Evolutionary conservation across 1,284 basidiomycete genomes (phyloP), one percentile per base, ranked within the genome.

Genomic region (Sanghuangporus baumii): DNA sequence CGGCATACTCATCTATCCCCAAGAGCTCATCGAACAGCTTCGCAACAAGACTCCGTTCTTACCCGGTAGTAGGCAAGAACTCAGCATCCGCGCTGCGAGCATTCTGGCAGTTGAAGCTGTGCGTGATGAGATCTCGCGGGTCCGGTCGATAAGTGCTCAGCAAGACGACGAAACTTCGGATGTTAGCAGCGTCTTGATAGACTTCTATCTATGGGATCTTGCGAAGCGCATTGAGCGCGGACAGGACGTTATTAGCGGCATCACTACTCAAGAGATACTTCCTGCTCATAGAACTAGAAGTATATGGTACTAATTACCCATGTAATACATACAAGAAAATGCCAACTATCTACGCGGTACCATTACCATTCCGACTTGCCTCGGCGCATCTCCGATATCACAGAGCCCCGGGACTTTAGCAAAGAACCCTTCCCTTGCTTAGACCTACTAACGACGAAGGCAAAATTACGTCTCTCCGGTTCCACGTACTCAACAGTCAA

Each of bases 121-220:
- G 31, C 76, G 84, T 20, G 75, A 78, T 41, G 82, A 82, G 69
- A 87, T 88, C 38, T 65, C 74, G 55, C 50, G 57, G 40, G 59
- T 71, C 57, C 59, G 48, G 51, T 54, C 54, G 41, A 43, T 12
- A 9, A 20, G 1, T 56, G 60, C 20, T 59, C 65, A 66, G 43
- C 55, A 56, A 36, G 61, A 66, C 66, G 6, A 67, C 59, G 20
- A 67, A 34, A 67, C 67, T 38, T 70, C 71, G n/a, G 72, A 75
- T 18, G 76, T 89, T 55, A 89, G 83, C 70, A 91, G 89, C 67
- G 91, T 93, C 40, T 68, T 93, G 68, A 88, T 94, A 60, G 91
- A 94, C 70, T 93, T 94, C 71, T 91, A 88, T 73, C 73, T 94
- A 34, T 94, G 91, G 91, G 91, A 94, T 72, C 71, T 91, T 60